phyloP scores from a whole-genome alignment of 73 alveolate species.

The Uronychia binucleata region DNA sequence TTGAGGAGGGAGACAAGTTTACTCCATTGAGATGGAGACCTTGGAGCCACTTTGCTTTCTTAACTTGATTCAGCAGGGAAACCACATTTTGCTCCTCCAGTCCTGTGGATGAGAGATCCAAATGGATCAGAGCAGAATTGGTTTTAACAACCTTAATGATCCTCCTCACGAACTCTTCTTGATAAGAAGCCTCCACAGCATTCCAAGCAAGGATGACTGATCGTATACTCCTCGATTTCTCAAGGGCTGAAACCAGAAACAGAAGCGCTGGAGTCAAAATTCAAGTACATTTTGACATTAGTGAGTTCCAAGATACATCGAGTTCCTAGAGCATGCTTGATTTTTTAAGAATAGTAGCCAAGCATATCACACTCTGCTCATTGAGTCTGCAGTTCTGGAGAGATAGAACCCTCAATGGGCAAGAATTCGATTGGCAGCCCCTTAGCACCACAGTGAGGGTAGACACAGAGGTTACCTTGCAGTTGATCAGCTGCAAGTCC shows the following conservation, averaged over 20 bases:
- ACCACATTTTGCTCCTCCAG: background rate
- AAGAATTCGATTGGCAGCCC: background rate
- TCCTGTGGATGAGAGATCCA: background rate
- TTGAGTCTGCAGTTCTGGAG: background rate
- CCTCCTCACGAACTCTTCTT: background rate
- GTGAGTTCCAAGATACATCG: background rate
- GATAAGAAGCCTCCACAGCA: background rate
- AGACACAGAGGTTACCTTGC: background rate
- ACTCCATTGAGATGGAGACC: background rate
- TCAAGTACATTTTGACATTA: background rate
- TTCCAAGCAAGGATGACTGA: conserved; percentile 23
- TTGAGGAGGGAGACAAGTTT: background rate
- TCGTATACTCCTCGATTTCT: background rate
- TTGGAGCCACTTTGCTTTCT: background rate
- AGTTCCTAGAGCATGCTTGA: background rate
- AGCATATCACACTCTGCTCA: background rate
- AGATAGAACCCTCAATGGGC: background rate
- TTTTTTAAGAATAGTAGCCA: background rate
- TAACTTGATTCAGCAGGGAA: background rate
- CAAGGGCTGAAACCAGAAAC: background rate
- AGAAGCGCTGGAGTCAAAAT: background rate
- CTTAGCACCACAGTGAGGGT: background rate
- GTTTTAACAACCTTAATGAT: background rate
- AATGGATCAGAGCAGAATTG: background rate
- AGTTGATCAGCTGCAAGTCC: background rate